Conservation (phyloP, 2,329 filamentous ascomycete genomes). For the Pseudocercospora crystallina region DNA sequence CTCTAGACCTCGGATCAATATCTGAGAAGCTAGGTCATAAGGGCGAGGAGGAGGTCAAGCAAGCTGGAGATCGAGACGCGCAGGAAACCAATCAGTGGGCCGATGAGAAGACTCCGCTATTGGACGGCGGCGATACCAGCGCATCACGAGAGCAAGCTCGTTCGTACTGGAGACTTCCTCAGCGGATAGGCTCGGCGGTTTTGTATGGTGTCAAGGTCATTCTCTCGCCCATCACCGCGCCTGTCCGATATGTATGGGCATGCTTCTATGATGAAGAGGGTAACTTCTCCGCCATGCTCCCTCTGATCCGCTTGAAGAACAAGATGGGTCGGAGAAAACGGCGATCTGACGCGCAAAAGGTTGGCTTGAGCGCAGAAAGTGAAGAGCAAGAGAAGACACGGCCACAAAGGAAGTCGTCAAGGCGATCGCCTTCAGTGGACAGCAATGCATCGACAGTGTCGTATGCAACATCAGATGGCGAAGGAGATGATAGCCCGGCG, state of each 20-base stretch:
- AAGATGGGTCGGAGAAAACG: constrained; percentile 46
- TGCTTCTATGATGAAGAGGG: constrained; percentile 81
- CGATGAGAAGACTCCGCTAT: constrained; percentile 70
- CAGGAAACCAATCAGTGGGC: constrained; percentile 21
- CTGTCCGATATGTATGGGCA: constrained; percentile 77
- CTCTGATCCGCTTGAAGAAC: constrained; percentile 61
- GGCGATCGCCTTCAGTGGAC: constrained; percentile 43
- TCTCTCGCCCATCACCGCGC: constrained; percentile 73
- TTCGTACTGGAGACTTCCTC: constrained; percentile 25
- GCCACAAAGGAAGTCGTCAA: constrained; percentile 33
- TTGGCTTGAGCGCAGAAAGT: constrained; percentile 30
- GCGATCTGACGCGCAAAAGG: constrained; percentile 29
- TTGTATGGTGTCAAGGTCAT: constrained; percentile 76
- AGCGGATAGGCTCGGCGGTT: constrained; percentile 69
- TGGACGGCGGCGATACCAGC: constrained; percentile 39
- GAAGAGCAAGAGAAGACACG: constrained; percentile 36
- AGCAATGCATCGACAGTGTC: constrained; percentile 52
- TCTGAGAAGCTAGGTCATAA: constrained; percentile 26
- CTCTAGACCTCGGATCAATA: constrained; percentile 24
- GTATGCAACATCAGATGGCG: constrained; percentile 64
- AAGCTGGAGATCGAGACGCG: constrained; percentile 19
- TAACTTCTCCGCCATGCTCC: constrained; percentile 73
- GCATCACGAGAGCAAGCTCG: constrained; percentile 9
- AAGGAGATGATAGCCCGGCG: constrained; percentile 49
- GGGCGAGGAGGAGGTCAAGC: constrained; percentile 19